Percentiles rank a stretch among this genome's conserved stretches.
phyloP scores from a whole-genome alignment of 768 basidiomycete species.

The Leccinum arenicola region DNA sequence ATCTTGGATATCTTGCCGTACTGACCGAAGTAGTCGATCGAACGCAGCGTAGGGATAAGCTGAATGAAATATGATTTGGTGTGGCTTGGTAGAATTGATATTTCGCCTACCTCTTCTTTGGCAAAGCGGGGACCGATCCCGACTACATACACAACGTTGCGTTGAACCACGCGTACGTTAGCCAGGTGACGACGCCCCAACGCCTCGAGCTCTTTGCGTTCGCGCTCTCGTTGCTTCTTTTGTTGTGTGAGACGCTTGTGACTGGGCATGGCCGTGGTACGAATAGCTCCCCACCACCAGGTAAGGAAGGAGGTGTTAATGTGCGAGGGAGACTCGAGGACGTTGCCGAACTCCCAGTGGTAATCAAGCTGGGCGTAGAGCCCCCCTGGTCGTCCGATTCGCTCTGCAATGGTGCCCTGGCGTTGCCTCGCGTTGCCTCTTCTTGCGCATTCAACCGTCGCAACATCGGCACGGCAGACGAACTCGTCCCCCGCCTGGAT shows the following conservation, averaged over 20 bases:
- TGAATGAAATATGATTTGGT: conserved; percentile 27
- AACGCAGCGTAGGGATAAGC: conserved; percentile 91
- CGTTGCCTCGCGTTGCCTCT: background rate
- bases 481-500: background rate
- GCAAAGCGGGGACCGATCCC: conserved; percentile 93
- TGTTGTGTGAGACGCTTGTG: conserved; percentile 93
- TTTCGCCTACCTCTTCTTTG: conserved; percentile 82
- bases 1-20: conserved; percentile 98
- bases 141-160: conserved; percentile 93
- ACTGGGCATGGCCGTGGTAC: conserved; percentile 41
- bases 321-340: conserved; percentile 15
- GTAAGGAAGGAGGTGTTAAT: conserved; percentile 4
- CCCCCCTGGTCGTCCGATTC: background rate
- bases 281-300: conserved; percentile 11
- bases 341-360: conserved; percentile 16
- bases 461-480: conserved; percentile 18
- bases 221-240: conserved; percentile 92
- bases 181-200: conserved; percentile 82
- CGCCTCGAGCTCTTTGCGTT: conserved; percentile 90
- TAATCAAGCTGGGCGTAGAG: conserved; percentile 25
- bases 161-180: conserved; percentile 92
- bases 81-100: background rate
- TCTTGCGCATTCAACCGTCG: conserved; percentile 17
- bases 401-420: background rate
- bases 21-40: conserved; percentile 96